A percentile compares a stretch with the other conserved stretches of the same genome.
Evolutionary conservation across 148 eudicot genomes (phyloP).

Genomic region (Chenopodium formosanum): DNA sequence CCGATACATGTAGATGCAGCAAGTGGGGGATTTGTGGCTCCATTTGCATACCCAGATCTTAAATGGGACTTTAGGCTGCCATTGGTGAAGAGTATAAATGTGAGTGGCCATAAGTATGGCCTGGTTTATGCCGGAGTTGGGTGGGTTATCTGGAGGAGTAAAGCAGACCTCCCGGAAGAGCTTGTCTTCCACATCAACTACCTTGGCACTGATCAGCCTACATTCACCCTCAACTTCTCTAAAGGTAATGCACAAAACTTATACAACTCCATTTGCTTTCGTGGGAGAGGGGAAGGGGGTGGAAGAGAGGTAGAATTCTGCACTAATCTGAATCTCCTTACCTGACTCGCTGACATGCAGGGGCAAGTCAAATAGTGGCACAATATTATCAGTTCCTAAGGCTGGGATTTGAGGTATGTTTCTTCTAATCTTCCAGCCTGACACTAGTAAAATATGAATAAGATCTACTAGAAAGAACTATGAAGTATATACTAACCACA

Average conservation of each 20-base stretch:
- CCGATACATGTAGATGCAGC: conserved; percentile 58
- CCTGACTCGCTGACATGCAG: conserved; percentile 25
- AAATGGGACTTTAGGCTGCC: conserved; percentile 51
- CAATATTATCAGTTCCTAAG: conserved; percentile 50
- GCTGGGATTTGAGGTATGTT: conserved; percentile 42
- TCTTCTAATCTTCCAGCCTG: neutral
- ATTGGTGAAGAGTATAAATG: conserved; percentile 50
- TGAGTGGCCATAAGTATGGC: conserved; percentile 53
- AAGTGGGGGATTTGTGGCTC: conserved; percentile 53
- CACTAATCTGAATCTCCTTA: neutral
- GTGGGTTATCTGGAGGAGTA: conserved; percentile 51
- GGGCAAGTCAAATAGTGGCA: conserved; percentile 50
- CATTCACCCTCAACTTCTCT: conserved; percentile 56
- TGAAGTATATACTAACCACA: neutral
- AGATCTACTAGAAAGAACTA: neutral
- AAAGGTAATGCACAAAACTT: conserved; percentile 33
- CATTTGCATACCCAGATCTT: conserved; percentile 42
- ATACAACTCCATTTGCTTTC: neutral
- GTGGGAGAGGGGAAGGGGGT: neutral
- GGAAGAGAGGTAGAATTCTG: neutral
- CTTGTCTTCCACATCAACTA: conserved; percentile 53
- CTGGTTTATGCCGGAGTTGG: conserved; percentile 52
- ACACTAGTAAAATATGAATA: no score
- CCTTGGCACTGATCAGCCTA: conserved; percentile 50
- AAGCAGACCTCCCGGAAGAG: conserved; percentile 48